These are phyloP conservation scores for Lichtheimia ornata DNA, from an alignment of 371 early-diverging fungal species.

Conservation along the genomic window DNA sequence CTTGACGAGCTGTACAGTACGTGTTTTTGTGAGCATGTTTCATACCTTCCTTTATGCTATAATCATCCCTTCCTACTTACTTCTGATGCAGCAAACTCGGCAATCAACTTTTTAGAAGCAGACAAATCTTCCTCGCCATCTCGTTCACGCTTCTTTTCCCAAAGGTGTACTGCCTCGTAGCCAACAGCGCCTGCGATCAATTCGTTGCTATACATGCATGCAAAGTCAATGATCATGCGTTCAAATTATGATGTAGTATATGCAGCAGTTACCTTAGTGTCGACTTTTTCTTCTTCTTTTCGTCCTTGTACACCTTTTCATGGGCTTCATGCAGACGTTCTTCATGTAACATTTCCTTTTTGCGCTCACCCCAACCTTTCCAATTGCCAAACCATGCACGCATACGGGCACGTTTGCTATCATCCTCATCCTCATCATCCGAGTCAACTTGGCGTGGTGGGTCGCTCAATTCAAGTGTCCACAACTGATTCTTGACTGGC, in stretches of 20 bases:
- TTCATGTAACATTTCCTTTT: conserved; percentile 33
- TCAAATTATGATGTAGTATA: background rate
- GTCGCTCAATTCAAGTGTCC: conserved; percentile 40
- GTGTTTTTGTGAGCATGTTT: background rate
- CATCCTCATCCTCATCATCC: conserved; percentile 10
- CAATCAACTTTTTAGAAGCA: conserved; percentile 54
- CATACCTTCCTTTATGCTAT: background rate
- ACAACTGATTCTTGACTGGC: conserved; percentile 38
- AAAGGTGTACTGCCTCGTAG: conserved; percentile 56
- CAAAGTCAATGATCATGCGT: no score
- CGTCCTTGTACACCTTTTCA: conserved; percentile 41
- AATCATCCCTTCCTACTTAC: conserved; percentile 9
- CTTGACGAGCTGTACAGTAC: conserved; percentile 34
- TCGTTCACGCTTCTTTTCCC: conserved; percentile 43
- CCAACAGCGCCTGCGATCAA: conserved; percentile 64
- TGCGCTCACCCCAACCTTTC: conserved; percentile 39
- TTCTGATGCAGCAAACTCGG: conserved; percentile 51
- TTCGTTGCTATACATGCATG: conserved; percentile 35
- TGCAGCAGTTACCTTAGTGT: conserved; percentile 27
- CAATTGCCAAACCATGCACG: conserved; percentile 48
- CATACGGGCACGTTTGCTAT: conserved; percentile 33
- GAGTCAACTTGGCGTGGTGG: conserved; percentile 28
- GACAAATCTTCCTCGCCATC: conserved; percentile 38
- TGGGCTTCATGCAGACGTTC: conserved; percentile 40
- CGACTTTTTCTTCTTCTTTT: conserved; percentile 40